phyloP scores from a whole-genome alignment of 2,329 filamentous ascomycete species.

The Zopfia rhizophila region DNA sequence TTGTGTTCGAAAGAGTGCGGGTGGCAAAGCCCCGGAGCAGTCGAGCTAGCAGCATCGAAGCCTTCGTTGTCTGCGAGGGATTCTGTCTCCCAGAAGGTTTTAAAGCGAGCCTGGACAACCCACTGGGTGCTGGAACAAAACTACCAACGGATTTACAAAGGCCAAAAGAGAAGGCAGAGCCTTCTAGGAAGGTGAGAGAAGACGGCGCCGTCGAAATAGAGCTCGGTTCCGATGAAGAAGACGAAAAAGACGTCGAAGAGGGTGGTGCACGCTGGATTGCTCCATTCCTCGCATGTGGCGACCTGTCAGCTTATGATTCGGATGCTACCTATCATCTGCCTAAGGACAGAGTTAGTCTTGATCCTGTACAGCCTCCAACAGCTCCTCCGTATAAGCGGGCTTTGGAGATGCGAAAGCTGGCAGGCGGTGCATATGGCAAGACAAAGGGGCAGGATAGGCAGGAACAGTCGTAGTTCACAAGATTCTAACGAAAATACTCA shows the following conservation, averaged over 20 bases:
- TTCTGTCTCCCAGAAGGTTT: slow-evolving; percentile 84
- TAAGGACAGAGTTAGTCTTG: slow-evolving; percentile 84
- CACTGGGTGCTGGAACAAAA: slow-evolving; percentile 72
- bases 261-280: slow-evolving; percentile 81
- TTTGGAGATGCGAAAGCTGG: slow-evolving; percentile 80
- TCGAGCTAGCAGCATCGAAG: slow-evolving; percentile 95
- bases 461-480: no score
- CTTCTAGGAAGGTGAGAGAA: slow-evolving; percentile 46
- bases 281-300: slow-evolving; percentile 96
- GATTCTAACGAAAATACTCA: no score
- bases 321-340: slow-evolving; percentile 94
- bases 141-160: slow-evolving; percentile 51
- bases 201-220: slow-evolving; percentile 62
- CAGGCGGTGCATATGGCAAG: slow-evolving; percentile 81
- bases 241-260: slow-evolving; percentile 47
- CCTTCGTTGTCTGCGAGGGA: slow-evolving; percentile 93
- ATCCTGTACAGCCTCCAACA: slow-evolving; percentile 94
- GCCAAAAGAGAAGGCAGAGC: slow-evolving; percentile 26
- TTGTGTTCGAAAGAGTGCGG: slow-evolving; percentile 86
- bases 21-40: slow-evolving; percentile 95
- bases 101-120: slow-evolving; percentile 77
- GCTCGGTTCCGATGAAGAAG: slow-evolving; percentile 61
- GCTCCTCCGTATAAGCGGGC: slow-evolving; percentile 95
- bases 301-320: slow-evolving; percentile 92
- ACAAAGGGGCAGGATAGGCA: slow-evolving; percentile 63